These are phyloP conservation scores for Lepidium africanum DNA, from an alignment of 345 rosid genomes.

Conservation along the genomic window DNA sequence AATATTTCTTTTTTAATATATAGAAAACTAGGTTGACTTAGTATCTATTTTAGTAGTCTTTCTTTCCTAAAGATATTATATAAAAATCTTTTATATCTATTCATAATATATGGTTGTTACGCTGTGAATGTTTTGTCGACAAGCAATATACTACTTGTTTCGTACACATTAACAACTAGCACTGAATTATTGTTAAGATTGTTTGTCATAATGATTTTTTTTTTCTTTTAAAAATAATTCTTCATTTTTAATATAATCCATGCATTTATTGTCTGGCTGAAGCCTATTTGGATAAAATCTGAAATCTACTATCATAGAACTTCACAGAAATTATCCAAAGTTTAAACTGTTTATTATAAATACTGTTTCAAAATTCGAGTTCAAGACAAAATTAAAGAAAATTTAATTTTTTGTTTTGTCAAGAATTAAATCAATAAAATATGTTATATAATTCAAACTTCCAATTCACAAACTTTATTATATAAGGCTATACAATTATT, in stretches of 20 bases:
- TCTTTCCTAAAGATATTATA: constrained; percentile 7
- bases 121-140: not conserved
- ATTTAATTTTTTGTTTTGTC: no score
- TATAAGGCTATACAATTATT: no score
- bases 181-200: not conserved
- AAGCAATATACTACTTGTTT: not conserved
- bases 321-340: not conserved
- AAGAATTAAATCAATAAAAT: no score
- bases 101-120: not conserved
- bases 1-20: no score
- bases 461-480: no score
- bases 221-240: not conserved
- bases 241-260: not conserved
- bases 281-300: not conserved
- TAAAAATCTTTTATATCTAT: not conserved
- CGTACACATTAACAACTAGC: not conserved
- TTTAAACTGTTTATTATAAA: not conserved
- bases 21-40: constrained; percentile 1
- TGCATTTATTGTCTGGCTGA: not conserved
- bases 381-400: not conserved
- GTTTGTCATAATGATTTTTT: not conserved
- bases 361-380: not conserved
- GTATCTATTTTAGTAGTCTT: constrained; percentile 7
- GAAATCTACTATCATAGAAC: not conserved
- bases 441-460: no score